Evolutionary conservation across 2,329 filamentous ascomycete genomes (phyloP).

Genomic region (Parastagonospora nodorum): DNA sequence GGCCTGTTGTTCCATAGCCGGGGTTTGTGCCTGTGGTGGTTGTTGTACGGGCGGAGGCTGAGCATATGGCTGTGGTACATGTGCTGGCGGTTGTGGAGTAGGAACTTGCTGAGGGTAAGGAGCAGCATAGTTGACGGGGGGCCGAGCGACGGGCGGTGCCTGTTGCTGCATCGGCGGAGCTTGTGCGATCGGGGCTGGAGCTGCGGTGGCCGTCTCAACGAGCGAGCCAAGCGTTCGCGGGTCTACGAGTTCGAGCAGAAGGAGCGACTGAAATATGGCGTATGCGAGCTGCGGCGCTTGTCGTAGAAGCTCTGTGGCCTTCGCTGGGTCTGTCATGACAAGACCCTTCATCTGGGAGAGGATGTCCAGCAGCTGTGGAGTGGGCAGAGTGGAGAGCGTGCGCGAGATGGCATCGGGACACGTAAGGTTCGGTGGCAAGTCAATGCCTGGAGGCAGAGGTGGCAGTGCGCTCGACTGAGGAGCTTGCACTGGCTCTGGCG

Average conservation of each 20-base stretch:
- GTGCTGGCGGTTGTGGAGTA: constrained; percentile 55
- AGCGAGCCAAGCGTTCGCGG: constrained; percentile 81
- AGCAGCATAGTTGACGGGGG: constrained; percentile 36
- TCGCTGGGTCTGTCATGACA: constrained; percentile 77
- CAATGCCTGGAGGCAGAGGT: constrained; percentile 80
- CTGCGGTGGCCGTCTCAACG: constrained; percentile 61
- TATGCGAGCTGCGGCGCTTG: constrained; percentile 93
- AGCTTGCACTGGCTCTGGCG: constrained; percentile 41
- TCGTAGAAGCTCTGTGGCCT: constrained; percentile 82
- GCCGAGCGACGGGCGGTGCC: constrained; percentile 40
- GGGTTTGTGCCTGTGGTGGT: constrained; percentile 9
- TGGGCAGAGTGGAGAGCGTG: constrained; percentile 83
- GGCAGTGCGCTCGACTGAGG: constrained; percentile 65
- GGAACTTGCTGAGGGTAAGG: constrained; percentile 52
- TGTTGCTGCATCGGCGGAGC: constrained; percentile 46
- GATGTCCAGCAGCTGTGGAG: constrained; percentile 89
- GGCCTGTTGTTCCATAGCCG: constrained; percentile 61
- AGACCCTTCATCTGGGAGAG: constrained; percentile 92
- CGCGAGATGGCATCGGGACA: constrained; percentile 91
- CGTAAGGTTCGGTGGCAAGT: constrained; percentile 80
- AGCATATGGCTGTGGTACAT: constrained; percentile 48
- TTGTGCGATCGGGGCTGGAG: constrained; percentile 38
- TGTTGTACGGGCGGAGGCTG: constrained; percentile 46
- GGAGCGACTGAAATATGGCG: constrained; percentile 90
- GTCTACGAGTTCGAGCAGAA: constrained; percentile 91